phyloP scores from a whole-genome alignment of 2,329 filamentous ascomycete species.

The Colletotrichum simmondsii region DNA sequence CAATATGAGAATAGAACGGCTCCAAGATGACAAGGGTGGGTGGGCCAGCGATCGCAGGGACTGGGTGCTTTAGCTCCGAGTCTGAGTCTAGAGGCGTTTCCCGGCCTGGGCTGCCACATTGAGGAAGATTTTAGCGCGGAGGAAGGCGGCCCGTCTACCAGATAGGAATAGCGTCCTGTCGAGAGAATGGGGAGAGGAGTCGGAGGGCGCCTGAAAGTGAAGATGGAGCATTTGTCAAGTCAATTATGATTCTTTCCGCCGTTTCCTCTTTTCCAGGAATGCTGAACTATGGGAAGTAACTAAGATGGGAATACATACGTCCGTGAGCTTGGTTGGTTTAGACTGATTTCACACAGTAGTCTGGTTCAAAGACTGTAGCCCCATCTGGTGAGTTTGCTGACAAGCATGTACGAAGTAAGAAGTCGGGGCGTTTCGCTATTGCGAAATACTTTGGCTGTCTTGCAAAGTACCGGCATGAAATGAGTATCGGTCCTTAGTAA shows the following conservation, averaged over 20 bases:
- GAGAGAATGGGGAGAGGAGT: not conserved
- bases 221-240: not conserved
- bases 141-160: conserved; percentile 36
- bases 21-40: not conserved
- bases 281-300: not conserved
- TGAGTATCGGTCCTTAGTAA: not conserved
- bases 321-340: not conserved
- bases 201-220: not conserved
- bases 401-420: not conserved
- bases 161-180: conserved; percentile 33
- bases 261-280: not conserved
- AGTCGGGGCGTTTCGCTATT: not conserved
- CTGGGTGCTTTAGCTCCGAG: not conserved
- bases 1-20: not conserved
- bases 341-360: too few species aligned
- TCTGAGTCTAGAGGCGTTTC: not conserved
- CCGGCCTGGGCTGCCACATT: conserved; percentile 18
- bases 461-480: not conserved
- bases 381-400: not conserved
- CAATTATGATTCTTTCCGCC: not conserved
- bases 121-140: conserved; percentile 33
- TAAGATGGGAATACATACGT: not conserved
- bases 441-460: not conserved
- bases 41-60: conserved; percentile 2
- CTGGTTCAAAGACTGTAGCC: not conserved